Conservation (phyloP, 1,284 basidiomycete genomes). For the Melanopsichium pennsylvanicum region DNA sequence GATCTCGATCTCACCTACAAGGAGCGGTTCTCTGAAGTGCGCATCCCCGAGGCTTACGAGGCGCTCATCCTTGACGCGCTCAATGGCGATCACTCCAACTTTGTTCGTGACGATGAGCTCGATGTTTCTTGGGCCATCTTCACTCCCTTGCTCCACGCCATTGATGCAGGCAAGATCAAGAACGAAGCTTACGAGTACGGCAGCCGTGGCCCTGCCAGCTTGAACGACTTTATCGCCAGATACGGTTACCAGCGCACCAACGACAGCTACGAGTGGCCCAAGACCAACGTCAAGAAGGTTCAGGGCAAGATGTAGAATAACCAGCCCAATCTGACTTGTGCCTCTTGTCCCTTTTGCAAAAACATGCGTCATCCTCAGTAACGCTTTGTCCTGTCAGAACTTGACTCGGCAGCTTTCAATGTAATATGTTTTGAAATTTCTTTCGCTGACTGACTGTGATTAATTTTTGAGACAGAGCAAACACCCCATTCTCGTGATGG, state of each 20-base stretch:
- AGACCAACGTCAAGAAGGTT: conserved; percentile 56
- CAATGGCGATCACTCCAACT: conserved; percentile 65
- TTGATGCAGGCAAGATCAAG: conserved; percentile 63
- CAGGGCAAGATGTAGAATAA: conserved; percentile 44
- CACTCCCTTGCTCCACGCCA: conserved; percentile 63
- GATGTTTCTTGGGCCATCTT: conserved; percentile 66
- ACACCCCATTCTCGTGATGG: too few species aligned
- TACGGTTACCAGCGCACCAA: conserved; percentile 58
- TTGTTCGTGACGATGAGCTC: conserved; percentile 66
- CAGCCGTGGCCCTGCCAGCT: conserved; percentile 54
- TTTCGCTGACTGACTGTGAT: too few species aligned
- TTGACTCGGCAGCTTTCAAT: too few species aligned
- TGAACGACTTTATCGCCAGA: conserved; percentile 58
- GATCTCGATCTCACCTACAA: conserved; percentile 62
- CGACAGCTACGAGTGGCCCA: conserved; percentile 59
- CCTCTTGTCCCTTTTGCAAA: too few species aligned
- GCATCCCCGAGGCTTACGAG: conserved; percentile 66
- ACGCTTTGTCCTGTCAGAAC: too few species aligned
- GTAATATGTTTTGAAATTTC: too few species aligned
- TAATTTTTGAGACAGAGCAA: too few species aligned
- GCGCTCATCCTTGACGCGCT: conserved; percentile 65
- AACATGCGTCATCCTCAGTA: too few species aligned
- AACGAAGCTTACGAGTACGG: conserved; percentile 60
- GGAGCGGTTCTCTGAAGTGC: conserved; percentile 59
- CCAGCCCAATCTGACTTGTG: too few species aligned